Conservation (phyloP, 257 asterid genomes). For the Cruciata laevipes region DNA sequence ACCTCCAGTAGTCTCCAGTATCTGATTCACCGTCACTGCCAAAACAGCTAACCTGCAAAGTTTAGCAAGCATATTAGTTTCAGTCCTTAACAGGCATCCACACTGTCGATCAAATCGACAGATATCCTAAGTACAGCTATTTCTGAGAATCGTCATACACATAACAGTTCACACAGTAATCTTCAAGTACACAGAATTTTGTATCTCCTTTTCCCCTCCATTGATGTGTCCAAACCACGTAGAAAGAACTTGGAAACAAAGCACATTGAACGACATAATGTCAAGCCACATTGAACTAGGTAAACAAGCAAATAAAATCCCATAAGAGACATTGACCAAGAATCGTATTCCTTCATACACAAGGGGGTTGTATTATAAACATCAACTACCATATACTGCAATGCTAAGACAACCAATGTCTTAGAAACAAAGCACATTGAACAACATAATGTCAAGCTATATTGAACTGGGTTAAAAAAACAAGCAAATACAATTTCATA, state of each 20-base stretch:
- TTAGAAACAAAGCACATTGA: background rate
- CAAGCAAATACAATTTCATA: background rate
- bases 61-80: background rate
- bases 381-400: no score
- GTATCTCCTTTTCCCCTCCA: background rate
- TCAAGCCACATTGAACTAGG: no score
- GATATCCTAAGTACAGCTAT: background rate
- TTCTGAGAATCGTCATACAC: background rate
- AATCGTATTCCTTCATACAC: no score
- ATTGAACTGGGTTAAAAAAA: no score
- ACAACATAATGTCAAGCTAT: no score
- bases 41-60: constrained; percentile 85
- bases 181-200: background rate
- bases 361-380: no score
- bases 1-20: constrained; percentile 96
- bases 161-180: background rate
- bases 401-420: no score
- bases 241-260: background rate
- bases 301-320: background rate
- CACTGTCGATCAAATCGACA: background rate
- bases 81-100: background rate
- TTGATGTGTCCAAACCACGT: background rate
- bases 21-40: constrained; percentile 81
- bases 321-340: background rate
- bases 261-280: background rate